Base-by-base conservation (phyloP, 257 asterid genomes). In the Solanum infundibuliforme region DNA sequence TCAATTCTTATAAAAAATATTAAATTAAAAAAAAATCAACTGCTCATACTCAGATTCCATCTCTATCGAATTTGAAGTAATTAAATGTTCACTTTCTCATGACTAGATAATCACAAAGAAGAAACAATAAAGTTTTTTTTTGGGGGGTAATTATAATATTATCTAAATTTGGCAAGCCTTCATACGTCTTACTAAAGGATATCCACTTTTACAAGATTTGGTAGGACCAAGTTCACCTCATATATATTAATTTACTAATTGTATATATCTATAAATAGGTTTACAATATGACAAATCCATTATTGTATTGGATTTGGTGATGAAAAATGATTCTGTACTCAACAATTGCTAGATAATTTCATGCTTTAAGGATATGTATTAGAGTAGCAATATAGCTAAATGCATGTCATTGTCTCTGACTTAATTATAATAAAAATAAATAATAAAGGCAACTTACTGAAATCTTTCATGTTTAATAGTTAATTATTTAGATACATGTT, bases 161-260 rank as follows among this genome's bases (percentile, higher is more conserved):
- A n/a, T 76, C 34, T 7, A 77, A 12, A 41, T 25, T n/a, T 39
- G 83, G 62, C 36, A 7, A 76, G 84, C 83, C 34, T 13, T 75
- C 25, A 20, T 55, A n/a, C 20, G 58, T 75, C 32, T 38, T 75
- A 21, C 5, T 14, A 39, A 32, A 41, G 34, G 43, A 69, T 46
- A 36, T 77, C 83, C 83, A 82, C 84, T 35, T 83, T 83, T 55
- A 82, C 85, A 83, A 84, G 89, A 88, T 88, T 83, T 72, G 79
- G 85, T 52, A 83, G 87, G 85, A 58, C 87, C 77, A 41, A 7
- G n/a, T 77, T 77, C 84, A 77, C 62, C 62, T 7, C 23, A 77
- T 25, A 39, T 77, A 38, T 68, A 16, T 31, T 72, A 72, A 72
- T 32, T 72, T 18, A 72, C 14, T 71, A 31, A 31, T 31, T 7